These are phyloP conservation scores for Annulohypoxylon stygium DNA, from an alignment of 495 filamentous ascomycete species.

Conservation along the genomic window DNA sequence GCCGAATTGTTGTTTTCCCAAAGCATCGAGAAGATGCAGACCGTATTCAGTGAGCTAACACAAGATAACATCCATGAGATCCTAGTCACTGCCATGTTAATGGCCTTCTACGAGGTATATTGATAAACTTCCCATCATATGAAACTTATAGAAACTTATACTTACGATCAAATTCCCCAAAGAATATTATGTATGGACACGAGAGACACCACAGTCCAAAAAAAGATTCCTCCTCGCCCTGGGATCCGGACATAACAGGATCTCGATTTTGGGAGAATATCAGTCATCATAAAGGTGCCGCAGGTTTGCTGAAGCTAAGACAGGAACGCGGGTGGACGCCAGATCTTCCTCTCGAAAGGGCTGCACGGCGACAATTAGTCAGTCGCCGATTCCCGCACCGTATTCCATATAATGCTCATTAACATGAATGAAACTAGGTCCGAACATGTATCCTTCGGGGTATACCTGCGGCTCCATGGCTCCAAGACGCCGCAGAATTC, in stretches of 20 bases:
- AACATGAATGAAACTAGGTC: constrained; percentile 24
- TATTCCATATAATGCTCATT: neutral
- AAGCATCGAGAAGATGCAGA: constrained; percentile 32
- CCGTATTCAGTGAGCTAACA: constrained; percentile 21
- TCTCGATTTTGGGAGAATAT: constrained; percentile 44
- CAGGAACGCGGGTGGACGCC: constrained; percentile 37
- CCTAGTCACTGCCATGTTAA: constrained; percentile 50
- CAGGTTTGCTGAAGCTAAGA: constrained; percentile 46
- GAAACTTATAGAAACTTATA: neutral
- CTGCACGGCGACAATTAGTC: constrained; percentile 43
- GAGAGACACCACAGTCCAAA: neutral
- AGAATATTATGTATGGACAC: constrained; percentile 27
- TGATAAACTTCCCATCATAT: neutral
- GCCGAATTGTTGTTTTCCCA: constrained; percentile 40
- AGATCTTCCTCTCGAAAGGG: constrained; percentile 48
- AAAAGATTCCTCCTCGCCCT: constrained; percentile 1
- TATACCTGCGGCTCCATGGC: constrained; percentile 37
- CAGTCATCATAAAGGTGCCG: constrained; percentile 45
- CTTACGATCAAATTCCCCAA: neutral
- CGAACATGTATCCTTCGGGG: constrained; percentile 32
- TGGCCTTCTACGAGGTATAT: constrained; percentile 51
- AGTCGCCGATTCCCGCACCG: neutral
- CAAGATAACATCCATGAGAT: constrained; percentile 50
- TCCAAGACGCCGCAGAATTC: constrained; percentile 40
- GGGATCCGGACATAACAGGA: constrained; percentile 30